A percentile compares a stretch with the other conserved stretches of the same genome.
phyloP scores from a whole-genome alignment of 2,329 filamentous ascomycete species.

The Triangularia setosa region DNA sequence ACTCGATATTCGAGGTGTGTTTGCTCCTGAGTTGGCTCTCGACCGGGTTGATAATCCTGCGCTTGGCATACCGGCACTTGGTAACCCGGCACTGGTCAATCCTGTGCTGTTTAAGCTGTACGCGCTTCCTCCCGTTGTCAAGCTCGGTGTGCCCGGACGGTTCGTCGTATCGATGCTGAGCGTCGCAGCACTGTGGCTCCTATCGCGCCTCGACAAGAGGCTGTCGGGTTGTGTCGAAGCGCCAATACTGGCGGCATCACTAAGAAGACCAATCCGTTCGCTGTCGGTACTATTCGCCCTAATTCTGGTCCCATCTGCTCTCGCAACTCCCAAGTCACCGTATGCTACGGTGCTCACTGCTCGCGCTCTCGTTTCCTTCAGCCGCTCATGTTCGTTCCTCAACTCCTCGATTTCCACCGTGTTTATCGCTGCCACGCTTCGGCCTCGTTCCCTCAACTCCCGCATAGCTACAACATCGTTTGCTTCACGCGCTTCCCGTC shows the following conservation, averaged over 20 bases:
- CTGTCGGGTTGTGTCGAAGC: slow-evolving; percentile 25
- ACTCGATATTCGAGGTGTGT: slow-evolving; percentile 35
- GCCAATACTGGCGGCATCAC: slow-evolving; percentile 64
- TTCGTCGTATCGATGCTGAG: slow-evolving; percentile 45
- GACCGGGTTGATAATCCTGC: slow-evolving; percentile 35
- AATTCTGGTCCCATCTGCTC: slow-evolving; percentile 72
- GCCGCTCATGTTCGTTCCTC: slow-evolving; percentile 51
- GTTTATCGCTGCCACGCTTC: slow-evolving; percentile 41
- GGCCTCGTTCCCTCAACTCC: slow-evolving; percentile 56
- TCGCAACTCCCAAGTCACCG: slow-evolving; percentile 68
- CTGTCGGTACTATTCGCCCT: slow-evolving; percentile 70
- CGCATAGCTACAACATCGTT: slow-evolving; percentile 69
- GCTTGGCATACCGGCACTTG: background rate
- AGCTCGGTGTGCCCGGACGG: slow-evolving; percentile 22
- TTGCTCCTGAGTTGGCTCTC: slow-evolving; percentile 40
- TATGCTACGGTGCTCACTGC: slow-evolving; percentile 74
- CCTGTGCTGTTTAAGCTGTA: slow-evolving; percentile 32
- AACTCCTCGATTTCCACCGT: slow-evolving; percentile 58
- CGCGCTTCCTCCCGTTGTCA: slow-evolving; percentile 18
- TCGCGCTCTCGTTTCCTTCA: slow-evolving; percentile 58
- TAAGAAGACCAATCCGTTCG: slow-evolving; percentile 67
- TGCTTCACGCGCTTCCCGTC: slow-evolving; percentile 67
- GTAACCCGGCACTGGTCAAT: background rate
- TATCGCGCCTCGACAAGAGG: slow-evolving; percentile 39
- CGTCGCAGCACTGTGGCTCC: slow-evolving; percentile 48